phyloP scores from a whole-genome alignment of 371 early-diverging fungal genomes.

The Massospora cicadina region DNA sequence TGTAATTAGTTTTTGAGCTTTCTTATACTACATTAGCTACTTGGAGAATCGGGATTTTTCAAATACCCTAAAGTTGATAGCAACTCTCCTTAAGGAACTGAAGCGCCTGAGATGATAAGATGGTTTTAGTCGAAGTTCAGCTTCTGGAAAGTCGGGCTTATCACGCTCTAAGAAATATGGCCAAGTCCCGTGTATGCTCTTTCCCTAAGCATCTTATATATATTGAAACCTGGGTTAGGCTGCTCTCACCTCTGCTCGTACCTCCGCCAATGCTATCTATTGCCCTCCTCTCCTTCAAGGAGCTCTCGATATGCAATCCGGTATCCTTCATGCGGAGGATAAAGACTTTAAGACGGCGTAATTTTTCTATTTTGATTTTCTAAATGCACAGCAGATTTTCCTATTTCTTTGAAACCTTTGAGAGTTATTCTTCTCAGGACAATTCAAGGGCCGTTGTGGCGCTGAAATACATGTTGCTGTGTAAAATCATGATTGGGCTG shows the following conservation, averaged over 20 bases:
- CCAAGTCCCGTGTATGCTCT: constrained; percentile 65
- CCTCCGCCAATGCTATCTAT: constrained; percentile 93
- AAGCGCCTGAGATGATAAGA: constrained; percentile 97
- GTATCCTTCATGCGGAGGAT: constrained; percentile 94
- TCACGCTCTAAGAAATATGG: constrained; percentile 80
- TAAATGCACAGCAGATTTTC: constrained; percentile 28
- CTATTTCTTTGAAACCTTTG: constrained; percentile 96
- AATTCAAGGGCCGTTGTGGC: constrained; percentile 72
- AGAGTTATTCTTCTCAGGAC: constrained; percentile 76
- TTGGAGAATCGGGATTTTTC: constrained; percentile 87
- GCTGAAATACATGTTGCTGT: constrained; percentile 90
- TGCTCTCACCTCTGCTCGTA: constrained; percentile 90
- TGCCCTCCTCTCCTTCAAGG: constrained; percentile 97
- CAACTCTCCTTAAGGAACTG: constrained; percentile 74
- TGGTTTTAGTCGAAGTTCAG: constrained; percentile 92
- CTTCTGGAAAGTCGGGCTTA: constrained; percentile 87
- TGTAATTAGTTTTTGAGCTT: constrained; percentile 25
- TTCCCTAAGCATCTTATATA: neutral
- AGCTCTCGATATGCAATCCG: constrained; percentile 90
- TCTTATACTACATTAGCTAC: constrained; percentile 25
- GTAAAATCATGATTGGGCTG: constrained; percentile 92
- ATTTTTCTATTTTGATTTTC: constrained; percentile 3
- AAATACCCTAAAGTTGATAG: constrained; percentile 72
- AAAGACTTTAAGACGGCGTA: constrained; percentile 97
- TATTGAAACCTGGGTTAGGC: constrained; percentile 44